Evolutionary conservation across 2,329 filamentous ascomycete species (phyloP).

Genomic region (Chlorencoelia australis): DNA sequence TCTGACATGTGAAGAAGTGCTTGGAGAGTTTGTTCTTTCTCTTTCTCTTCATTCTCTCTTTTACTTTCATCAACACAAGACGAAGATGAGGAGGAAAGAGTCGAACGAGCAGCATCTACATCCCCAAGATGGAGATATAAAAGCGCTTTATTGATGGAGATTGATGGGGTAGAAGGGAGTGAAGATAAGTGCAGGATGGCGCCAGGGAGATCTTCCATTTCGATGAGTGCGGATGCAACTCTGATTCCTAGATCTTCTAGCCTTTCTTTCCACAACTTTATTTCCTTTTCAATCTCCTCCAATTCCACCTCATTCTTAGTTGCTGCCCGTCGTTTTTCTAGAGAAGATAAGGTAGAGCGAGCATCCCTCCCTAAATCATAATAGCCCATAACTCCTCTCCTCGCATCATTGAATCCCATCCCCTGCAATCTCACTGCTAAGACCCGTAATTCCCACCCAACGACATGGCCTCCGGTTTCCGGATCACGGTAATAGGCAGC

Average conservation of each 20-base stretch:
- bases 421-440: constrained; percentile 77
- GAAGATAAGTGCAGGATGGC: constrained; percentile 63
- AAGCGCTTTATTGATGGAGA: constrained; percentile 44
- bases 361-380: constrained; percentile 81
- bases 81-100: constrained; percentile 31
- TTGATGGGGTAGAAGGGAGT: constrained; percentile 35
- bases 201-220: constrained; percentile 80
- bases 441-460: constrained; percentile 80
- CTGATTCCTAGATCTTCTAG: constrained; percentile 65
- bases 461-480: constrained; percentile 49
- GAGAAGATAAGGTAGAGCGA: constrained; percentile 45
- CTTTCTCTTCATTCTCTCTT: constrained; percentile 22
- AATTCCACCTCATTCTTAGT: not conserved
- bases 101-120: constrained; percentile 51
- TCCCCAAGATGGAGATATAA: constrained; percentile 75
- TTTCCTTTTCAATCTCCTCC: constrained; percentile 28
- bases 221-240: constrained; percentile 57
- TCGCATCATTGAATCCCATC: constrained; percentile 73
- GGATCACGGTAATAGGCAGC: constrained; percentile 45
- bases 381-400: constrained; percentile 79
- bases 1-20: constrained; percentile 73
- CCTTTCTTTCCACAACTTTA: constrained; percentile 58
- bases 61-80: not conserved
- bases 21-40: constrained; percentile 39
- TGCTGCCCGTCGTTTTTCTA: constrained; percentile 25